phyloP scores from a whole-genome alignment of 768 basidiomycete genomes.

The Suillus cothurnatus region DNA sequence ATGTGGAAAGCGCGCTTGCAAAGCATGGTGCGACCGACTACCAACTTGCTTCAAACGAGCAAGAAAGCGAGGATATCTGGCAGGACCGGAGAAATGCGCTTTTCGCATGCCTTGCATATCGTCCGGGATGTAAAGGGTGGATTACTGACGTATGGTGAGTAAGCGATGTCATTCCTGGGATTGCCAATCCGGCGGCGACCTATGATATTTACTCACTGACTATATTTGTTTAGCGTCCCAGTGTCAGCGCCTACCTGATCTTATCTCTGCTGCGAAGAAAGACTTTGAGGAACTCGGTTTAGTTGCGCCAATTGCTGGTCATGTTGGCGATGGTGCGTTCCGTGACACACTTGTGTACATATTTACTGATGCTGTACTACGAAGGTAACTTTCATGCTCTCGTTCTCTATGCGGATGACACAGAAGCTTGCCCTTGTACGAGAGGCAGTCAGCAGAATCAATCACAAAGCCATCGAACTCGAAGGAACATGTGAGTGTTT shows the following conservation, averaged over 20 bases:
- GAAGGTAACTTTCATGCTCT: slow-evolving; percentile 48
- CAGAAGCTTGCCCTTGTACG: slow-evolving; percentile 38
- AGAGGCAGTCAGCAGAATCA: slow-evolving; percentile 34
- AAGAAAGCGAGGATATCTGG: slow-evolving; percentile 42
- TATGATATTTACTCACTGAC: slow-evolving; percentile 3
- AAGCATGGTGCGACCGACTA: slow-evolving; percentile 42
- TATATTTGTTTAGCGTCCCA: slow-evolving; percentile 28
- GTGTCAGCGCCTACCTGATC: slow-evolving; percentile 35
- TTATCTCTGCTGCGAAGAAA: slow-evolving; percentile 44
- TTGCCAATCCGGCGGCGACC: background rate
- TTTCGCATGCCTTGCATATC: slow-evolving; percentile 30
- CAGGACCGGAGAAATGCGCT: slow-evolving; percentile 34
- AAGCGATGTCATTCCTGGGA: slow-evolving; percentile 1
- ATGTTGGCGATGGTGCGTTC: slow-evolving; percentile 42
- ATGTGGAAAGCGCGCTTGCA: slow-evolving; percentile 34
- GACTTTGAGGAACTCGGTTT: slow-evolving; percentile 47
- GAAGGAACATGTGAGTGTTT: slow-evolving; percentile 37
- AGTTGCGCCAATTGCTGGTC: slow-evolving; percentile 45
- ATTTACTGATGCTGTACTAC: slow-evolving; percentile 5
- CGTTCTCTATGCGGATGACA: slow-evolving; percentile 38
- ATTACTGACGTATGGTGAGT: slow-evolving; percentile 42
- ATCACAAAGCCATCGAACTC: slow-evolving; percentile 36
- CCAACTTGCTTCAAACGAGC: slow-evolving; percentile 38
- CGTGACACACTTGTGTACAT: background rate
- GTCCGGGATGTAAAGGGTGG: slow-evolving; percentile 39